Evolutionary conservation across 192 early-diverging fungal genomes (phyloP), one percentile per base, ranked within the genome.

Genomic region (Backusella sp.): DNA sequence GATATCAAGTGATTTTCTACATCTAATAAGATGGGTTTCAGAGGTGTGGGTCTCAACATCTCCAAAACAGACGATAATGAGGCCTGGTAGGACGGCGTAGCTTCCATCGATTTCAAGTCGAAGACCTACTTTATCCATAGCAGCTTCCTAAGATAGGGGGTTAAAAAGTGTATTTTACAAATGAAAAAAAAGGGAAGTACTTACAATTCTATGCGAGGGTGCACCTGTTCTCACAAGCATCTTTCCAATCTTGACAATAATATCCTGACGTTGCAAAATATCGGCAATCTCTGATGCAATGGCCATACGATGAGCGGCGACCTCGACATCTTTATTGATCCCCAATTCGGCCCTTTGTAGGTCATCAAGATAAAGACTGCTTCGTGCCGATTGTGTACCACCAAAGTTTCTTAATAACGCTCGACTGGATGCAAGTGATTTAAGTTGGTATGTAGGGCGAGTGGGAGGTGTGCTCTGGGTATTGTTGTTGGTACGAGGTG

Each of bases 21-120:
- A 84, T 21, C 88, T 84, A 44, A 94, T 84, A 19, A 92, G 84
- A 36, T 92, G 91, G 1, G 92, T 94, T 72, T 94, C 92, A 26
- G 90, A 91, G 3, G 92, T 89, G 36, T 92, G 87, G 6, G 92
- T 94, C 62, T 92, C 92, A 9, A 87, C 83, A 81, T 94, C 91
- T 69, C 91, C 89, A 81, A 94, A 94, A 9, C 87, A 88, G 41
- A 92, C 87, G 73, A 92, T 87, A 76, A 94, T 90, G 59, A 94
- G 76, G 1, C 91, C 90, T 1, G 92, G 92, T 44, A 94, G 77
- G n/a, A 86, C 86, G 35, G 89, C 87, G 70, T 91, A 91, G 28
- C 85, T 88, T 1, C 88, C 91, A 41, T 92, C 87, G 23, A 93
- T 83, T 42, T 90, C 90, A 73, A 93, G 77, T 65, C 73, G 76